Evolutionary conservation across 768 basidiomycete species (phyloP), one percentile per base, ranked within the genome.

Genomic region (Leccinum ochraceum): DNA sequence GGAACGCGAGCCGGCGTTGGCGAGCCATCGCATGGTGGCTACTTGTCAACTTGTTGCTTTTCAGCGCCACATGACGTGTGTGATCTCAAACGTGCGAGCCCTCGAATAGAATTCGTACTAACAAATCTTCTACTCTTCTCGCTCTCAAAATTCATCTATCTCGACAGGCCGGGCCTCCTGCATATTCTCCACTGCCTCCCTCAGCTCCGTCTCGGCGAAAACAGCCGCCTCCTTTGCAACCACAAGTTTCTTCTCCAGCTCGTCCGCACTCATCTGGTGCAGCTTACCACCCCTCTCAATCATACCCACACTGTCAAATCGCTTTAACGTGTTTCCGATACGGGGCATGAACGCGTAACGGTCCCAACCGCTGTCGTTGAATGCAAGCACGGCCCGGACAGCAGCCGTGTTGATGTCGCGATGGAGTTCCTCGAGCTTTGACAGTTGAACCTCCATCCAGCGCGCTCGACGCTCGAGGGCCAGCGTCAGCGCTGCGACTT

Each of bases 371-470:
- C 81, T 86, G 74, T 94, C 91, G 65, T 93, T 94, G 78, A 91
- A 89, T 1, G 88, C 83, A 26, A 94, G 80, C 22, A 93, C 87
- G 7, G 90, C 90, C 28, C 88, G 83, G 28, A 93, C 90, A 4
- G 92, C 91, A 6, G 92, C 92, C 3, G 85, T 90, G 73, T 94
- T 95, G 75, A 94, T 94, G 65, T 94, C 92, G 30, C 90, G 88
- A 66, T 95, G 92, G 36, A 94, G 79, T 68, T 92, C 92, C 73
- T 95, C 92, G 37, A 95, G 78, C 71, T 94, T 94, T 0, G 90
- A 90, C 17, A 95, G 75, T 72, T 94, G 92, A 22, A 92, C 89
- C 74, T 94, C 92, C 90, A 95, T 94, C 91, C 92, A 95, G 48
- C 90, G 82, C 16, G 92, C 93, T n/a, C 93, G 89, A 62, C 90